Evolutionary conservation across 2,329 filamentous ascomycete species (phyloP).

Genomic region (Phialophora verrucosa): DNA sequence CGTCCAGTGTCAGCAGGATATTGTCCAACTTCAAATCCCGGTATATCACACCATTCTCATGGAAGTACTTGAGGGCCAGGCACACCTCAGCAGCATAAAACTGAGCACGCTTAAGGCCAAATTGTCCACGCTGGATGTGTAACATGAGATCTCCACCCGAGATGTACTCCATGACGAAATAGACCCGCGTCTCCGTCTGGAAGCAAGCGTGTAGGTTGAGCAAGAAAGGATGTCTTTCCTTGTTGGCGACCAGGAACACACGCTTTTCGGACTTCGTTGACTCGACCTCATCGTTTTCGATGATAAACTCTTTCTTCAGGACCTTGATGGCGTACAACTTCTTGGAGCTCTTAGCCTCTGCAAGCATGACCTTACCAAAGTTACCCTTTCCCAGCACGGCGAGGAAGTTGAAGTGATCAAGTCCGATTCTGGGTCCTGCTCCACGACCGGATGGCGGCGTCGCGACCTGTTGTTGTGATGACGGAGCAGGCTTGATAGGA

Average conservation of each 20-base stretch:
- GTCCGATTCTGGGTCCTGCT: constrained; percentile 71
- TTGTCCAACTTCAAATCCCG: constrained; percentile 81
- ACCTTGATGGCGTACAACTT: constrained; percentile 98
- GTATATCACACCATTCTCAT: constrained; percentile 99
- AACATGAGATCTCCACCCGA: constrained; percentile 98
- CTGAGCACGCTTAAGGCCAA: constrained; percentile 94
- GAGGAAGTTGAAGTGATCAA: constrained; percentile 99
- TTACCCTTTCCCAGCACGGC: constrained; percentile 98
- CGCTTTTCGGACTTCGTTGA: constrained; percentile 97
- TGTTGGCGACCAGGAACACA: constrained; percentile 95
- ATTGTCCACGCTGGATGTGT: constrained; percentile 96
- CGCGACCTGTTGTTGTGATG: constrained; percentile 40
- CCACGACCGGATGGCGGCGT: constrained; percentile 44
- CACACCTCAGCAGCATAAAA: constrained; percentile 99
- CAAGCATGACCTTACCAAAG: constrained; percentile 99
- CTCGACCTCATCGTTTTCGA: constrained; percentile 98
- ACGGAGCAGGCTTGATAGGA: constrained; percentile 43
- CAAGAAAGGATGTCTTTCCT: constrained; percentile 94
- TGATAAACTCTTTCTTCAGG: constrained; percentile 99
- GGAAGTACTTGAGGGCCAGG: constrained; percentile 97
- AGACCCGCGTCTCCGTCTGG: constrained; percentile 96
- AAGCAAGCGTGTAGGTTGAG: constrained; percentile 96
- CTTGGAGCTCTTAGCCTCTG: constrained; percentile 90
- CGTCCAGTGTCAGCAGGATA: constrained; percentile 90
- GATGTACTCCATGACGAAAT: constrained; percentile 99